Evolutionary conservation across 2,329 filamentous ascomycete species (phyloP).

Genomic region (Zasmidium cellare): DNA sequence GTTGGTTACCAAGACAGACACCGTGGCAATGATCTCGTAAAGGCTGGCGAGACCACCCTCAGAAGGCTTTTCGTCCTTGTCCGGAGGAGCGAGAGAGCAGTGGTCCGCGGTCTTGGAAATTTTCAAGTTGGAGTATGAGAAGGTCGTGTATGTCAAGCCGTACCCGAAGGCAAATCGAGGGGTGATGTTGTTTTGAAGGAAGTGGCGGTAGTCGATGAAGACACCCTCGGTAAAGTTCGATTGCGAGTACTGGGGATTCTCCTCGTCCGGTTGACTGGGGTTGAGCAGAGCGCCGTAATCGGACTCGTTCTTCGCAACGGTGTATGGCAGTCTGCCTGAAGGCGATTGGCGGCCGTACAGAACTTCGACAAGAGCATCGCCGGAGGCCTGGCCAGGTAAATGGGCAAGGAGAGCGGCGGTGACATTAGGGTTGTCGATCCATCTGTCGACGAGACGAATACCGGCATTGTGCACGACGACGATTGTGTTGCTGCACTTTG

Average conservation of each 20-base stretch:
- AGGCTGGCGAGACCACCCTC: constrained; percentile 44
- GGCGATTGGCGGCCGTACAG: constrained; percentile 29
- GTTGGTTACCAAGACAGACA: constrained; percentile 63
- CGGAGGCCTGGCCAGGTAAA: constrained; percentile 24
- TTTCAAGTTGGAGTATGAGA: constrained; percentile 37
- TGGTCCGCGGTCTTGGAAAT: constrained; percentile 5
- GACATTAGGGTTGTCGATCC: constrained; percentile 29
- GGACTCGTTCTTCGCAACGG: constrained; percentile 29
- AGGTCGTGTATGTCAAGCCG: constrained; percentile 46
- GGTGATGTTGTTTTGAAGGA: constrained; percentile 41
- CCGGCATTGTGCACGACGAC: constrained; percentile 35
- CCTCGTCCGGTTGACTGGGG: constrained; percentile 13
- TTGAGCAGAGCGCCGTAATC: constrained; percentile 30
- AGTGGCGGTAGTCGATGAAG: constrained; percentile 46
- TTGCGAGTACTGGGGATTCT: constrained; percentile 25
- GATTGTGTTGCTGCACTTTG: constrained; percentile 32
- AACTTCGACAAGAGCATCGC: constrained; percentile 23
- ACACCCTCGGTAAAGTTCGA: constrained; percentile 40
- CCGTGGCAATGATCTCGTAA: constrained; percentile 61
- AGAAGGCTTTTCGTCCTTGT: constrained; percentile 8
- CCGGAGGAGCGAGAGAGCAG: constrained; percentile 16
- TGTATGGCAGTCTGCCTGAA: constrained; percentile 32
- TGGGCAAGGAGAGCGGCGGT: constrained; percentile 23
- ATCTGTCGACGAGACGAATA: constrained; percentile 30
- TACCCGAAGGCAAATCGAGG: constrained; percentile 48